Base-by-base conservation (phyloP, 78 protist species). In the Bodo saltans region DNA sequence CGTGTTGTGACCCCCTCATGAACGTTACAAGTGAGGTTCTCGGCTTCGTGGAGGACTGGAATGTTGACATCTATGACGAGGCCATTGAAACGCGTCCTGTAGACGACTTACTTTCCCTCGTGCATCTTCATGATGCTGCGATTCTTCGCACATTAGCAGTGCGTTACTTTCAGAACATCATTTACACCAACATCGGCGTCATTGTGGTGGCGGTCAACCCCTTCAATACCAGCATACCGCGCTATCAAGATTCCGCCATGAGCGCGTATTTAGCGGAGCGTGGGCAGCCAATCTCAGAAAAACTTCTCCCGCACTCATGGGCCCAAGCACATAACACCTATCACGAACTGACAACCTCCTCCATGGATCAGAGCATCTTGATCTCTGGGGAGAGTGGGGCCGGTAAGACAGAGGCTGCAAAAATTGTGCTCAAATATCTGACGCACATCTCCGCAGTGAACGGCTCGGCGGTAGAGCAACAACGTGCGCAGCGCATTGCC, bases 301-400 rank as follows among this genome's bases (percentile, higher is more conserved):
- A 47, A 17, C 12, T 30, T 3, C 40, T 76, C 8, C 81, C 81
- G 4, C 81, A 76, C 81, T 29, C 37, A 4, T 81, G 85, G 73
- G 73, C 74, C 12, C 67, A 33, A 27, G 85, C 85, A 23, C 85
- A 81, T 72, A 81, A 81, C 67, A 81, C 73, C 17, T 81, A 81
- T 23, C 32, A 70, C 39, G 74, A 81, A 28, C 17, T 81, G 85
- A 35, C 67, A 1, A 25, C 12, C 73, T 78, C 12, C 67, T 1
- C 32, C 33, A 28, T 4, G 12, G 74, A 81, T 32, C 89, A 90
- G 79, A 86, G 87, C 68, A 60, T 84, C 17, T 82, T 83, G 38
- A 85, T 89, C 35, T 33, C 74, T 1, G 93, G 96, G 0, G 95
- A 93, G 87, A 79, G 89, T 0, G 96, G 96, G 0, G 91, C 96